These are phyloP conservation scores for Emergomyces pasteurianus DNA, from an alignment of 2,329 filamentous ascomycete genomes.

Conservation along the genomic window DNA sequence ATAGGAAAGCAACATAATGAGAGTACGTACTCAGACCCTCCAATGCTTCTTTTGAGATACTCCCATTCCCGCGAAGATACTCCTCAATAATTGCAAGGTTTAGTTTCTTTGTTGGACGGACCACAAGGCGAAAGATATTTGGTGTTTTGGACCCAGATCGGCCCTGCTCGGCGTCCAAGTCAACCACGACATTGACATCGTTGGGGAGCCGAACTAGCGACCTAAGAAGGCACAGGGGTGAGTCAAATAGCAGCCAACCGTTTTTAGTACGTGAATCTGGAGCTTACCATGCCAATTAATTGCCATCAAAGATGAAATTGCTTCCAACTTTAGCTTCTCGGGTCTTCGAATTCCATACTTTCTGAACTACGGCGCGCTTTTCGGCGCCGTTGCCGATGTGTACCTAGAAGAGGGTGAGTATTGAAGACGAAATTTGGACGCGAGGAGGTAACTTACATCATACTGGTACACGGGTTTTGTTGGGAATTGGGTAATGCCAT, in stretches of 20 bases:
- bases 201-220: constrained; percentile 24
- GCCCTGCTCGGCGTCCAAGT: constrained; percentile 58
- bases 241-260: not conserved
- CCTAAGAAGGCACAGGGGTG: constrained; percentile 18
- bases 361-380: constrained; percentile 57
- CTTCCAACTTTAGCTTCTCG: constrained; percentile 46
- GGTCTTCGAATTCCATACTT: constrained; percentile 58
- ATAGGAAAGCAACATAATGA: too few species aligned
- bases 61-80: constrained; percentile 51
- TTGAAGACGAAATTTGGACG: not conserved
- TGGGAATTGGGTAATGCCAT: constrained; percentile 51
- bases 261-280: constrained; percentile 23
- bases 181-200: constrained; percentile 48
- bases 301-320: constrained; percentile 68
- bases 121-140: constrained; percentile 48
- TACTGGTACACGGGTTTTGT: constrained; percentile 63
- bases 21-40: constrained; percentile 58
- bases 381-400: constrained; percentile 50
- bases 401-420: constrained; percentile 39
- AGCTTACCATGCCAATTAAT: constrained; percentile 70
- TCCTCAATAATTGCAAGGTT: constrained; percentile 52
- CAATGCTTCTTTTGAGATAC: constrained; percentile 55
- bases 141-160: constrained; percentile 25
- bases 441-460: constrained; percentile 50
- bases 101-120: constrained; percentile 56